Percentiles rank a stretch among this genome's conserved stretches.
These are phyloP conservation scores for Galium porrigens DNA, from an alignment of 305 asterid genomes.

Conservation along the genomic window DNA sequence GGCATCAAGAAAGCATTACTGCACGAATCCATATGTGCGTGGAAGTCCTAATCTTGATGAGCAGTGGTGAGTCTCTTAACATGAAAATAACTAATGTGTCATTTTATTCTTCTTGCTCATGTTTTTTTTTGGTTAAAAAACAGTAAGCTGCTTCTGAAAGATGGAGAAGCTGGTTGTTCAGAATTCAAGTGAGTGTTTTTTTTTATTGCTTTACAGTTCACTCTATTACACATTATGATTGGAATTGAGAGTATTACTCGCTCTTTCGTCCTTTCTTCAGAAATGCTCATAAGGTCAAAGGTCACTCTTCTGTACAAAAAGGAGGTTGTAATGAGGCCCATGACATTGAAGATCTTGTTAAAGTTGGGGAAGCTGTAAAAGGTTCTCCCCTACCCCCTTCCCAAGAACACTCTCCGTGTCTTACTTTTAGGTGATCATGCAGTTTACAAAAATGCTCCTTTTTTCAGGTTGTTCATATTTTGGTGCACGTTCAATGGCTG, in stretches of 20 bases:
- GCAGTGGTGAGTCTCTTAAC: constrained; percentile 40
- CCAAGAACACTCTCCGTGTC: not conserved
- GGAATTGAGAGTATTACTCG: constrained; percentile 14
- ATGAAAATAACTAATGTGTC: constrained; percentile 10
- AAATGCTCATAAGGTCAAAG: constrained; percentile 61
- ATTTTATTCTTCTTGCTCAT: constrained; percentile 26
- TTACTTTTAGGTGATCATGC: constrained; percentile 12
- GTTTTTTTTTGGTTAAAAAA: constrained; percentile 15
- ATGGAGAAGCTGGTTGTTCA: constrained; percentile 42
- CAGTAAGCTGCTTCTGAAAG: constrained; percentile 73
- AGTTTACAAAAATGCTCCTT: constrained; percentile 23
- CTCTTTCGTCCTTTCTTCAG: constrained; percentile 28
- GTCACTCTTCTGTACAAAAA: constrained; percentile 75
- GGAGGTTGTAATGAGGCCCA: constrained; percentile 90
- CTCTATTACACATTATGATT: not conserved
- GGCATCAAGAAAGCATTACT: constrained; percentile 85
- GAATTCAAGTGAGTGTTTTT: constrained; percentile 52
- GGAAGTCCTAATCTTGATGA: constrained; percentile 64
- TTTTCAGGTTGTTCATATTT: constrained; percentile 87
- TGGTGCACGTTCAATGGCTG: constrained; percentile 69
- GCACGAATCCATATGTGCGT: constrained; percentile 51
- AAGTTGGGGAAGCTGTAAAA: constrained; percentile 71
- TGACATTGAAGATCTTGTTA: constrained; percentile 94
- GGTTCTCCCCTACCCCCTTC: constrained; percentile 25
- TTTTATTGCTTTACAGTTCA: constrained; percentile 9